Percentiles rank a stretch among this genome's conserved stretches.
phyloP scores from a whole-genome alignment of 2,329 filamentous ascomycete species.

The Fonsecaea nubica region DNA sequence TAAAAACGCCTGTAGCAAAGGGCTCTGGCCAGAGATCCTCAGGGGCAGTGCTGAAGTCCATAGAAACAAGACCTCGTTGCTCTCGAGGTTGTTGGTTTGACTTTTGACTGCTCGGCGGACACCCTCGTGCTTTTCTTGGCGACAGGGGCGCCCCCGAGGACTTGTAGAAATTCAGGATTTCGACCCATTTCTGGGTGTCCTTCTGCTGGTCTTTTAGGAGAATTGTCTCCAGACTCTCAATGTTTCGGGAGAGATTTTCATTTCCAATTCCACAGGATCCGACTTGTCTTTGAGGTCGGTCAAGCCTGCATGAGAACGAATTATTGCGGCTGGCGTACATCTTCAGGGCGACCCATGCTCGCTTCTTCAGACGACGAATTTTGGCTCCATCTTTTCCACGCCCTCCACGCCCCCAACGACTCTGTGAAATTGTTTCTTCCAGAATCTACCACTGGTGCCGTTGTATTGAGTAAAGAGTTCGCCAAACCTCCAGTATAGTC shows the following conservation, averaged over 20 bases:
- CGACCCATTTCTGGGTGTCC: not conserved
- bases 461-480: no score
- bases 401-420: no score
- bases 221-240: not conserved
- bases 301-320: not conserved
- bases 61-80: not conserved
- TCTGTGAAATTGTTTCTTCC: no score
- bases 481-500: no score
- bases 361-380: no score
- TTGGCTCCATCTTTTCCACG: no score
- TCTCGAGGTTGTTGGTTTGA: not conserved
- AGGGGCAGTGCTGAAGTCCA: not conserved
- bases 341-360: not conserved
- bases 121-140: no score
- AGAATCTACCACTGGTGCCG: no score
- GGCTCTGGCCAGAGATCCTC: not conserved
- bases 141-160: no score
- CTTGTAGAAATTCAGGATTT: not conserved
- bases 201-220: not conserved
- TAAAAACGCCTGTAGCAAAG: not conserved
- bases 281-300: not conserved
- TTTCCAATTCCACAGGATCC: not conserved
- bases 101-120: no score
- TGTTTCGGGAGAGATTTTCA: not conserved
- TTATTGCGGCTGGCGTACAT: not conserved